Base-by-base conservation (phyloP, 371 early-diverging fungal genomes). In the Enterocytospora artemiae region DNA sequence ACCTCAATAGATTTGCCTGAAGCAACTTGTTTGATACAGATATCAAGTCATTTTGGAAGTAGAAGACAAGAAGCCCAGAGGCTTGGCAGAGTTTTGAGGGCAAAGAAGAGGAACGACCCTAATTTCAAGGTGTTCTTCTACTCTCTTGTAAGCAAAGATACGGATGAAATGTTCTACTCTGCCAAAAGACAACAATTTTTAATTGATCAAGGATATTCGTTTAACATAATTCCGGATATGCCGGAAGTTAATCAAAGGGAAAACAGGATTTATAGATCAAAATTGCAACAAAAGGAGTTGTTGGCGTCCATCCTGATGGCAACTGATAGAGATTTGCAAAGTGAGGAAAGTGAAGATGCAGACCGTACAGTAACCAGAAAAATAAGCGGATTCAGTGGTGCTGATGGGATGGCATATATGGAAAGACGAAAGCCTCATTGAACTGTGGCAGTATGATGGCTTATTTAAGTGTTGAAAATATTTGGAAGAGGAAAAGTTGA, bases 41-140 rank as follows among this genome's bases (percentile, higher is more conserved):
- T 98, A 1, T 92, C 93, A 4, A 88, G 90, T 1, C 99, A 98
- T 72, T 98, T 89, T 79, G 99, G 99, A 24, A 90, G 91, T 27
- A 84, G 99, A 57, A 84, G 99, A 59, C 99, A 96, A 80, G 99
- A 98, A 80, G 97, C 99, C 1, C 97, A 98, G 78, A 84, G 99
- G 2, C 78, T 96, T 45, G 93, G 92, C 50, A 31, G 81, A 31
- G 96, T 97, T 78, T 80, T 97, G 45, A 81, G 98, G 52, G 97
- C 98, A 30, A 97, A 96, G 71, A 79, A 76, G 55, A 84, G 96
- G 74, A 89, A 88, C 62, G 91, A 93, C 69, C 90, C 89, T 59
- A 94, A 93, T 0, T 87, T 87, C 70, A 92, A 90, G 72, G 94
- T 94, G 0, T 91, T 87, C 78, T 98, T 96, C 72, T 98, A 96